Evolutionary conservation across 805 yeast genomes (phyloP).

Genomic region (Yueomyces sp.): DNA sequence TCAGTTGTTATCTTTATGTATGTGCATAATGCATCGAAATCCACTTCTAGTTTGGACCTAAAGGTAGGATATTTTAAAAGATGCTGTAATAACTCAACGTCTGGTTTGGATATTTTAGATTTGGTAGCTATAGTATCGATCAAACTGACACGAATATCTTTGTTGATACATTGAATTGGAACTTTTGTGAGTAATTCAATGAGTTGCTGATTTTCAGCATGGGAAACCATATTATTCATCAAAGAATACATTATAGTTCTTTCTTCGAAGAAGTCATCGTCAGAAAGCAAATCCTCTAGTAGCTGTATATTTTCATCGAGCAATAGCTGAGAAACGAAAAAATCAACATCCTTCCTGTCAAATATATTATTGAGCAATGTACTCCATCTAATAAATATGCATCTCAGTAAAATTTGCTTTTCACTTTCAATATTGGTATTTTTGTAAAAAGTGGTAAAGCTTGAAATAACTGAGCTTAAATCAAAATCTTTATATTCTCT

Average conservation of each 20-base stretch:
- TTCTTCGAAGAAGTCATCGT: slow-evolving; percentile 38
- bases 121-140: slow-evolving; percentile 13
- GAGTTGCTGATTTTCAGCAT: slow-evolving; percentile 1
- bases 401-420: slow-evolving; percentile 5
- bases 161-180: slow-evolving; percentile 39
- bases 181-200: slow-evolving; percentile 15
- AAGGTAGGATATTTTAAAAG: slow-evolving; percentile 39
- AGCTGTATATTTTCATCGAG: slow-evolving; percentile 8
- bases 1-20: slow-evolving; percentile 5
- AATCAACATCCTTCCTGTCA: slow-evolving; percentile 16
- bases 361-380: slow-evolving; percentile 31
- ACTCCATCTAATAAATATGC: slow-evolving; percentile 40
- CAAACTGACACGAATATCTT: slow-evolving; percentile 20
- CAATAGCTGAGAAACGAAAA: slow-evolving; percentile 22
- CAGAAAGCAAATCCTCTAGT: slow-evolving; percentile 18
- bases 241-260: slow-evolving; percentile 23
- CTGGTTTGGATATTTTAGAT: slow-evolving; percentile 1
- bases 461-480: slow-evolving; percentile 5
- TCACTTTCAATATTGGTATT: not conserved
- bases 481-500: slow-evolving; percentile 31
- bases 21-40: slow-evolving; percentile 16
- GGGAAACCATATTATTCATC: slow-evolving; percentile 11
- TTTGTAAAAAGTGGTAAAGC: slow-evolving; percentile 11
- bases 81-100: slow-evolving; percentile 22
- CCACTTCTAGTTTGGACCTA: slow-evolving; percentile 37